phyloP scores from a whole-genome alignment of 495 filamentous ascomycete genomes.

The Tuber calosporum region DNA sequence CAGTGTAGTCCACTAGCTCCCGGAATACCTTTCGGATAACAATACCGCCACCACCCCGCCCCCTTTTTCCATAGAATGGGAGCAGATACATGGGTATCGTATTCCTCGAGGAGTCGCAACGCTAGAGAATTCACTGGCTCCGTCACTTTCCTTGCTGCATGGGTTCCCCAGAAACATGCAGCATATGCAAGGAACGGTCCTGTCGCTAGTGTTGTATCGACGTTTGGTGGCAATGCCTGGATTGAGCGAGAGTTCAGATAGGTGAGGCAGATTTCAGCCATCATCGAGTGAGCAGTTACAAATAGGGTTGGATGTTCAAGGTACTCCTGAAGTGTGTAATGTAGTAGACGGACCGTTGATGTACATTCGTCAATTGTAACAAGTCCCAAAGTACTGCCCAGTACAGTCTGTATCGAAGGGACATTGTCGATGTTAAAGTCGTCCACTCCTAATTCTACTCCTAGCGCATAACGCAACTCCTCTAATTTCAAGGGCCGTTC shows the following conservation, averaged over 20 bases:
- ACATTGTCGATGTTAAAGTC: background rate
- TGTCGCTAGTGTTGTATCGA: background rate
- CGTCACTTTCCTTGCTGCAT: background rate
- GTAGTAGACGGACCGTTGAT: background rate
- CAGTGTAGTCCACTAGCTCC: background rate
- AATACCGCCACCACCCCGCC: no score
- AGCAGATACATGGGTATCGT: background rate
- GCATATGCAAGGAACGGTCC: background rate
- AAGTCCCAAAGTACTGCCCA: background rate
- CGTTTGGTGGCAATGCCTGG: background rate
- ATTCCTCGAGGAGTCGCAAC: background rate
- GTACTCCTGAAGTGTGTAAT: background rate
- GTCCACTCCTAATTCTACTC: no score
- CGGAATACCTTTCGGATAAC: background rate
- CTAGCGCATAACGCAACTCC: background rate
- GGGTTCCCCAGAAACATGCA: background rate
- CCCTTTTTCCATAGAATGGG: no score
- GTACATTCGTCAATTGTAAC: no score
- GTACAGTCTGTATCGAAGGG: background rate
- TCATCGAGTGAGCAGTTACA: background rate
- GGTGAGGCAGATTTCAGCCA: background rate
- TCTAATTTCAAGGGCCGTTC: background rate
- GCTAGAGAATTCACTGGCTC: background rate
- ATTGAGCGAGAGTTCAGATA: background rate
- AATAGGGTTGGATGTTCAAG: background rate